phyloP scores from a whole-genome alignment of 2,329 filamentous ascomycete species.

The Colletotrichum sp. region DNA sequence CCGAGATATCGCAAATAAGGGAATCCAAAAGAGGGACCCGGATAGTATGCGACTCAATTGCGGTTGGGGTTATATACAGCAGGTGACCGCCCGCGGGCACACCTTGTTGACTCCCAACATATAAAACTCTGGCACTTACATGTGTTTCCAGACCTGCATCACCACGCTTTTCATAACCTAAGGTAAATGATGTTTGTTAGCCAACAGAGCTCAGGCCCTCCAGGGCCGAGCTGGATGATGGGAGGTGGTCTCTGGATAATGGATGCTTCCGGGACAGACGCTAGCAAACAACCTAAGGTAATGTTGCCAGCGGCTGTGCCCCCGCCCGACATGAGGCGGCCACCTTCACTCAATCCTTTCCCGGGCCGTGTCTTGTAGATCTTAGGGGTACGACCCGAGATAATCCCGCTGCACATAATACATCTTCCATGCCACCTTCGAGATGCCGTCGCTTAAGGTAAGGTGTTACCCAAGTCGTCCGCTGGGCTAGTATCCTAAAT shows the following conservation, averaged over 20 bases:
- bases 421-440: background rate
- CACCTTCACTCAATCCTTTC: fast-evolving
- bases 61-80: too few relatives aligned
- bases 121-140: too few relatives aligned
- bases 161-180: fast-evolving
- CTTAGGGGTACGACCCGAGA: background rate
- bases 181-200: too few relatives aligned
- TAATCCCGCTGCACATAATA: background rate
- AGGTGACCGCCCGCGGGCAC: too few relatives aligned
- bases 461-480: fast-evolving
- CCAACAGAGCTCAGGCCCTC: background rate
- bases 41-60: too few relatives aligned
- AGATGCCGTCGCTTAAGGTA: background rate
- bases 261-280: background rate
- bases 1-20: too few relatives aligned
- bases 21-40: too few relatives aligned
- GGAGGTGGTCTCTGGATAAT: background rate
- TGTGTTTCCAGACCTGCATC: too few relatives aligned
- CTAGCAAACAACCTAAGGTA: background rate
- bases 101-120: too few relatives aligned
- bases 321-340: background rate
- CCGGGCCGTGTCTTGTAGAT: fast-evolving
- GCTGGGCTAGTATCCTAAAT: background rate
- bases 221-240: background rate
- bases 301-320: background rate